Evolutionary conservation across 2,329 filamentous ascomycete species (phyloP).

Genomic region (Trichoderma cornu-damae): DNA sequence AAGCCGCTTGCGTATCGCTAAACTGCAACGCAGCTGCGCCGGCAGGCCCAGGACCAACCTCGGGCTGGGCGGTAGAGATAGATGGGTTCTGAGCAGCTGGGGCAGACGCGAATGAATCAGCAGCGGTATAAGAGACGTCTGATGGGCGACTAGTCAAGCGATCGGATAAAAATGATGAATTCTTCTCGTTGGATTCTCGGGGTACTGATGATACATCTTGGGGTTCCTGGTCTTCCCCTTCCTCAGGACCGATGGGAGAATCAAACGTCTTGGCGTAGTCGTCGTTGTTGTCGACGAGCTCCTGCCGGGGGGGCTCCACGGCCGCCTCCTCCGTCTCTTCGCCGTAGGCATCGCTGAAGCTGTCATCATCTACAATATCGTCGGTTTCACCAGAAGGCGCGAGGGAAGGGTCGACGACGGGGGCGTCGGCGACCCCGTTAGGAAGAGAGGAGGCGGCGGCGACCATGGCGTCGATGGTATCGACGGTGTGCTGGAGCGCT

Average conservation of each 20-base stretch:
- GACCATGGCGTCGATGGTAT: conserved; percentile 45
- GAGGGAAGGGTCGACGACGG: conserved; percentile 32
- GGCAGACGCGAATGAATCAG: conserved; percentile 30
- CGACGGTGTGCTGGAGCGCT: conserved; percentile 48
- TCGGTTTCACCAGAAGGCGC: conserved; percentile 34
- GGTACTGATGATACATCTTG: conserved; percentile 39
- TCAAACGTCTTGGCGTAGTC: conserved; percentile 50
- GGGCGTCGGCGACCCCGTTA: conserved; percentile 29
- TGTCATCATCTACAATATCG: conserved; percentile 43
- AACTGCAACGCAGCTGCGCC: conserved; percentile 23
- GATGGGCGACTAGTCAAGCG: conserved; percentile 32
- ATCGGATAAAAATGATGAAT: conserved; percentile 41
- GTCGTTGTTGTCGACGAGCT: conserved; percentile 38
- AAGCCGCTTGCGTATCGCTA: conserved; percentile 23
- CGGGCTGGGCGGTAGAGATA: conserved; percentile 26
- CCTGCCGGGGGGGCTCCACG: conserved; percentile 27
- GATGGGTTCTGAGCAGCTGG: conserved; percentile 27
- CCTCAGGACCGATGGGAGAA: conserved; percentile 39
- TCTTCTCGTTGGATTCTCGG: conserved; percentile 35
- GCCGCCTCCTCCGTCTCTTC: conserved; percentile 34
- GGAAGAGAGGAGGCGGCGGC: conserved; percentile 31
- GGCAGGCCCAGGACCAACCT: conserved; percentile 26
- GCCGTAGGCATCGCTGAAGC: conserved; percentile 45
- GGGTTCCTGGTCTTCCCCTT: conserved; percentile 33
- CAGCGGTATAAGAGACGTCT: conserved; percentile 29